Base-by-base conservation (phyloP, 2,329 filamentous ascomycete species). In the Pseudogymnoascus sp. region DNA sequence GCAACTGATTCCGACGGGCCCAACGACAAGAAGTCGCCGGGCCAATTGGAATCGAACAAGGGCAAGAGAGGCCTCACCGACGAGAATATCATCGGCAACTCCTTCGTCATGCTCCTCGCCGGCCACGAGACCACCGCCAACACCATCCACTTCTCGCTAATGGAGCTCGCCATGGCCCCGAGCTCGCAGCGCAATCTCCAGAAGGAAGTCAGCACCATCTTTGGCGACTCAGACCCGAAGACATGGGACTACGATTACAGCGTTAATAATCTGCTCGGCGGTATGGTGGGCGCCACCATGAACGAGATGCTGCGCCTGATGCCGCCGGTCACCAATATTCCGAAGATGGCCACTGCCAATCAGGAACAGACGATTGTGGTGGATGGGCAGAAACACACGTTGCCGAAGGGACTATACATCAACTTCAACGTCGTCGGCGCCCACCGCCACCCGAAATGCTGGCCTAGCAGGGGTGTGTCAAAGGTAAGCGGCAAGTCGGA, bases 41-140 rank as follows among this genome's bases (percentile, higher is more conserved):
- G 73, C 34, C 73, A 73, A 63, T 71, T 72, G 3, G 75, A 79
- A 12, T 78, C 78, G 34, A 79, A 79, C 11, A 79, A 82, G 75
- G 81, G 79, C 14, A 77, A 81, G 63, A 74, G 83, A 6, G 78
- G 79, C 12, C 74, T 88, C n/a, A 79, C 76, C 4, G 83, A 86
- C 66, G 79, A 80, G 4, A 88, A 92, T 63, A 87, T 93, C 64
- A 76, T 89, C 29, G 88, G 88, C 61, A 92, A 92, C 71, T 85
- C 88, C 18, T 88, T 87, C 66, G 78, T 87, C 69, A 84, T 86
- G 75, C 79, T 84, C 65, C 79, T 93, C 1, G 90, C 90, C 0
- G 90, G 90, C 11, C 89, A 95, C 74, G 90, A 95, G 74, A 93
- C 90, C 1, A 89, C 89, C 1, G 89, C 89, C 59, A 91, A 90